Evolutionary conservation across 129 eudicot species (phyloP).

Genomic region (Centaurea solstitialis): DNA sequence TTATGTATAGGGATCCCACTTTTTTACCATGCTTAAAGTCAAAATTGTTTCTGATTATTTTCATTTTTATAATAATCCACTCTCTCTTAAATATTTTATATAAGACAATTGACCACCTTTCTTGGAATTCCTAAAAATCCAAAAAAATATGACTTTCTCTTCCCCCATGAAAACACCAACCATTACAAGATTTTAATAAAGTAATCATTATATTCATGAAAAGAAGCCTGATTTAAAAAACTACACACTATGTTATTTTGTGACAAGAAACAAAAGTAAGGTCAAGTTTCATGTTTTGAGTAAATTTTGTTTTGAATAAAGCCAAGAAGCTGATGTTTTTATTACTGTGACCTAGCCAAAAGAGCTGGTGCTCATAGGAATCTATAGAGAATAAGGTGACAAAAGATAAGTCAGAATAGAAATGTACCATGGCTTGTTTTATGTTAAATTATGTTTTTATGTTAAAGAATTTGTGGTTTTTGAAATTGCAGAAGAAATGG

Average conservation of each 20-base stretch:
- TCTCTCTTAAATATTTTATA: neutral
- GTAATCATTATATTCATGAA: neutral
- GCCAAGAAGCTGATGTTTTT: neutral
- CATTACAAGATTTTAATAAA: neutral
- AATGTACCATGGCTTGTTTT: slow-evolving; percentile 8
- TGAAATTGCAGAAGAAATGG: slow-evolving; percentile 60
- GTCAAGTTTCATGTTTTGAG: slow-evolving; percentile 2
- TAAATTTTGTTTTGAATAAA: neutral
- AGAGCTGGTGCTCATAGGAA: neutral
- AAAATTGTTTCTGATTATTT: slow-evolving; percentile 16
- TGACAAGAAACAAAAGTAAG: neutral
- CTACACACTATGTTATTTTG: neutral
- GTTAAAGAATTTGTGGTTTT: neutral
- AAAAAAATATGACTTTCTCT: neutral
- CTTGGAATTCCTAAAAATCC: neutral
- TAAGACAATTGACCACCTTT: neutral
- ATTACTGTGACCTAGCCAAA: neutral
- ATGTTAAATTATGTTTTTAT: neutral
- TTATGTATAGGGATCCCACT: neutral
- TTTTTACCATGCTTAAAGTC: slow-evolving; percentile 15
- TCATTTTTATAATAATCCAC: neutral
- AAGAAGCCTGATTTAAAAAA: neutral
- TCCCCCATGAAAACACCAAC: neutral
- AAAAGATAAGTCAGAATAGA: slow-evolving; percentile 25
- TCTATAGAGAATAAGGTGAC: slow-evolving; percentile 5